Base-by-base conservation (phyloP, 2,329 filamentous ascomycete genomes). In the Exophiala viscosa region DNA sequence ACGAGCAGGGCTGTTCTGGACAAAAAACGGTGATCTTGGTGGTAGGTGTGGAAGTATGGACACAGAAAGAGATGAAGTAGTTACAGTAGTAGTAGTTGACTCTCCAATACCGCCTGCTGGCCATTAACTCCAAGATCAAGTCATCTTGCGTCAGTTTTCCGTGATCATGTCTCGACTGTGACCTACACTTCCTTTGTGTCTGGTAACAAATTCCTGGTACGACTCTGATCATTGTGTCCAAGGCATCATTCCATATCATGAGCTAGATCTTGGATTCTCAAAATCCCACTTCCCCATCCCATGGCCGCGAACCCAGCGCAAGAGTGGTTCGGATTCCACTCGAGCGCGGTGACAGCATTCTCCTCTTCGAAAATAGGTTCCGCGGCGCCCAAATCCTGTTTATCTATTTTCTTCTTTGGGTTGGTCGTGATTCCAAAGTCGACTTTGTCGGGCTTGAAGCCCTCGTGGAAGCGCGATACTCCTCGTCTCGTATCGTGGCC, bases 241-340 rank as follows among this genome's bases (percentile, higher is more conserved):
- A 7, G 5, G 5, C 23, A 28, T 50, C 31, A 49, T 13, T 44
- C 15, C 11, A 36, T 13, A 51, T 62, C 61, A 47, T 62, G 67
- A 0, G 83, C 82, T 17, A 88, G 66, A 63, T 88, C 84, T 73
- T 86, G 80, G 15, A 88, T 73, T 55, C 82, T 77, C 39, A 88
- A 73, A 54, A 89, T 66, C 0, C 86, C 86, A 23, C 83, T 87
- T 0, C 77, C 85, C 76, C 86, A 77, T 0, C 81, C 83, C 3
- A 79, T 80, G 8, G 83, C 83, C 2, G 82, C 83, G 84, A 85
- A 87, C 60, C 78, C 84, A 10, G 83, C 82, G 61, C 77, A 84
- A n/a, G 75, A 71, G 33, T 75, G 66, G 61, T 88, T 87, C 1
- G 84, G 83, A 63, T 88, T 88, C 85, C 85, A 88, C 36, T 78